Base-by-base conservation (phyloP, 2,329 filamentous ascomycete genomes). In the Epichloe scottii region DNA sequence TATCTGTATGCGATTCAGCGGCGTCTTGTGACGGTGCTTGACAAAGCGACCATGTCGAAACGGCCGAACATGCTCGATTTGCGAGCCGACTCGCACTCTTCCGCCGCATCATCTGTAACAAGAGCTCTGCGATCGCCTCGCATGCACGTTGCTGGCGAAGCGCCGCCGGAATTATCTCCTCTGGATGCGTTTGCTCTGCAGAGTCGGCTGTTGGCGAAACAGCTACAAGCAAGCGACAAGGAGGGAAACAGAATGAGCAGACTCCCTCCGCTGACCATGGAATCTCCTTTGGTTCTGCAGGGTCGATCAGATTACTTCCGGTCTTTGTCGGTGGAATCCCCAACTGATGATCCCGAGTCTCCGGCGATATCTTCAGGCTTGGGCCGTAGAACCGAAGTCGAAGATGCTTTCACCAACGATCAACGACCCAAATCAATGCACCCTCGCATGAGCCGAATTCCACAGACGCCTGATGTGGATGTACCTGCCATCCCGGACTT, bases 161-260 rank as follows among this genome's bases (percentile, higher is more conserved):
- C 86, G 1, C 91, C 93, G 19, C 93, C 93, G 5, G 87, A 93
- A 49, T 76, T 97, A 51, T 97, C 93, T 7, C 93, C 93, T 11
- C 78, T 98, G 57, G 93, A 98, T 75, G 91, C 91, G 46, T 94
- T 98, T 64, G 91, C 91, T 21, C 77, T 91, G 55, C 91, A 97
- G 64, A 94, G 90, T 60, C 84, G 91, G 52, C 72, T 94, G 59
- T 78, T 98, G 48, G 89, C 89, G 39, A 87, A 82, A 68, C 86
- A 95, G 68, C 80, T 98, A 54, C 85, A 95, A 66, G 84, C 93
- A 58, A 84, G 80, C 56, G 78, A 81, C 61, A 82, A 79, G 62
- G 78, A 79, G 55, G 89, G 87, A 47, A 81, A 83, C 57, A 81
- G 90, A 52, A 79, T 96, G 69, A 96, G 90, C 69, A 80, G 91